Evolutionary conservation across 2,329 filamentous ascomycete species (phyloP).

Genomic region (Aspergillus ustus): DNA sequence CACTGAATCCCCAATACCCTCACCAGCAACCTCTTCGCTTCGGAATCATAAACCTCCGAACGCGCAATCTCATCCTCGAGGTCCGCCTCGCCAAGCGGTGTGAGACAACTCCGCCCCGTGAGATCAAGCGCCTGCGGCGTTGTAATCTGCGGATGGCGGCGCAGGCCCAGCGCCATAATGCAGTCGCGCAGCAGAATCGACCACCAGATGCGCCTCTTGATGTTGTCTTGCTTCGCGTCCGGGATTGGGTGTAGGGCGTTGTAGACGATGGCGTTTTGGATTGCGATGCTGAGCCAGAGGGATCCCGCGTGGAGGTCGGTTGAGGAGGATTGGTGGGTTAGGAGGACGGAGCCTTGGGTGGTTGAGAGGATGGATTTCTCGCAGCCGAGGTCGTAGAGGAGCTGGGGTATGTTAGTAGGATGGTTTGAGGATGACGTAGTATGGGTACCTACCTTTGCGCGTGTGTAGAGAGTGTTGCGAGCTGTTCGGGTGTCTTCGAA

Average conservation of each 20-base stretch:
- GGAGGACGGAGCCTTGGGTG: constrained; percentile 5
- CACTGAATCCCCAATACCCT: constrained; percentile 1
- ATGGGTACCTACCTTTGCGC: constrained; percentile 2
- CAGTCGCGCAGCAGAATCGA: constrained; percentile 7
- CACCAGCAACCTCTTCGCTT: constrained; percentile 2
- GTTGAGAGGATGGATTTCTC: constrained; percentile 8
- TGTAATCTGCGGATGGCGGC: constrained; percentile 8
- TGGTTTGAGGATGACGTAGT: background rate
- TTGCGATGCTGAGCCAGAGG: constrained; percentile 14
- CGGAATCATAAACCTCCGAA: constrained; percentile 12
- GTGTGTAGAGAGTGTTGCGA: constrained; percentile 3
- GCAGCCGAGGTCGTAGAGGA: constrained; percentile 12
- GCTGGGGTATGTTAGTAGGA: background rate
- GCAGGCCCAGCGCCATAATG: constrained; percentile 3
- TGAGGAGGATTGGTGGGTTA: constrained; percentile 7
- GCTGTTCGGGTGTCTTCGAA: constrained; percentile 1
- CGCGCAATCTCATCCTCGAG: constrained; percentile 8
- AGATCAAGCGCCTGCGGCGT: constrained; percentile 1
- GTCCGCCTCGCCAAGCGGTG: background rate
- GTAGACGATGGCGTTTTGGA: constrained; percentile 12
- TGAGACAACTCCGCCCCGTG: background rate
- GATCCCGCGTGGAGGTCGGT: constrained; percentile 9
- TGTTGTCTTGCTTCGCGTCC: background rate
- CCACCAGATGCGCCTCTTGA: constrained; percentile 7
- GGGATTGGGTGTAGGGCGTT: background rate